Evolutionary conservation across 129 eudicot species (phyloP), one percentile per base, ranked within the genome.

Genomic region (Arctium minus): DNA sequence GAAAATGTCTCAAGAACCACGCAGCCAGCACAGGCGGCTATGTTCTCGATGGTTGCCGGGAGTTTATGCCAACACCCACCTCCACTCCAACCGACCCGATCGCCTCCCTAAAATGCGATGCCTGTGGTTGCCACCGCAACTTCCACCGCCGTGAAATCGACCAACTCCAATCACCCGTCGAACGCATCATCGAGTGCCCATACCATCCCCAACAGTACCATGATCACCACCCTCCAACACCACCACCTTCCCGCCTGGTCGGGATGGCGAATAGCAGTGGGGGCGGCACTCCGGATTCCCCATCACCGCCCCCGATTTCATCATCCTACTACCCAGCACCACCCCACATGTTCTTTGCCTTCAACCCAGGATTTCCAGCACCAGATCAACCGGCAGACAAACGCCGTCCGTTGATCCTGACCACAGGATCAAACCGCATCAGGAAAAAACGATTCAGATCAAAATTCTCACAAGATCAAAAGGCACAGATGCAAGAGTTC

Each of bases 71-170:
- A 3, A 62, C 91, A 11, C 88, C 90, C 3, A 62, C 83, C 2
- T 33, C 89, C 11, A 73, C 65, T 73, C 94, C 89, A 30, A 2
- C 88, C 30, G 88, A 89, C 85, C 97, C 88, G 36, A 33, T 33
- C 82, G 77, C 89, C 73, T 76, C 91, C 9, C 87, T 90, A 3
- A 84, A 78, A 60, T 94, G 94, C 84, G 93, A 90, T 32, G 97
- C 94, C 3, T 88, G 96, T 40, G 93, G 96, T 2, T 93, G 97
- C 82, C 98, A 90, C 92, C 97, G 97, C 44, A 93, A 88, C 77
- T 94, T 94, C 90, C 98, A 94, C 87, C 93, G 91, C 87, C 91
- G 94, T 12, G 94, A 91, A 11, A 83, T 92, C 0, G 89, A 86
- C 2, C 87, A 86, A 2, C 77, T 71, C 5, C 80, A 62, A 69